Evolutionary conservation across 257 asterid species (phyloP).

Genomic region (Nicotiana otophora): DNA sequence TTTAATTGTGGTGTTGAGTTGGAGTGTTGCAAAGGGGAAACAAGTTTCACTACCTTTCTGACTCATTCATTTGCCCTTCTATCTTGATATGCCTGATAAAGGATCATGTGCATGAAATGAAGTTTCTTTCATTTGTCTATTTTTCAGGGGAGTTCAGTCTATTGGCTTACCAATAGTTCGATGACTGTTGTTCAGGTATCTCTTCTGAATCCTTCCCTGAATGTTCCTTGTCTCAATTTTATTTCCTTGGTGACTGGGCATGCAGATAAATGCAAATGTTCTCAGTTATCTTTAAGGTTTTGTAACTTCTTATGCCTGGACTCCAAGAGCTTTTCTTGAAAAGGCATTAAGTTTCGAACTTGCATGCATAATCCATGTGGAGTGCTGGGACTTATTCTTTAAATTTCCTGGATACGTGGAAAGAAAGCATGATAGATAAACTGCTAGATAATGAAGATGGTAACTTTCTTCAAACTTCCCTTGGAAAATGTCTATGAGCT

Average conservation of each 20-base stretch:
- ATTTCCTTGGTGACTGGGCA: neutral
- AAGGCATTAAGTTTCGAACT: neutral
- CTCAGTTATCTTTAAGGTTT: neutral
- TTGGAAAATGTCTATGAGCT: neutral
- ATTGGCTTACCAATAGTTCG: slow-evolving; percentile 82
- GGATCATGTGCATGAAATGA: neutral
- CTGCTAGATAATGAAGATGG: neutral
- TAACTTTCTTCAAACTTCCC: neutral
- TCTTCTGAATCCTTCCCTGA: neutral
- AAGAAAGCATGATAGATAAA: neutral
- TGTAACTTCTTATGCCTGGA: neutral
- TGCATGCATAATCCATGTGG: neutral
- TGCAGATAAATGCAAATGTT: neutral
- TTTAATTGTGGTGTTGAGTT: neutral
- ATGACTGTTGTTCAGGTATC: slow-evolving; percentile 56
- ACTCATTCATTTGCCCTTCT: neutral
- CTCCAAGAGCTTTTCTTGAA: neutral
- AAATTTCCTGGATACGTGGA: neutral
- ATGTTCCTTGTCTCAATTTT: neutral
- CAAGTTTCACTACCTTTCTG: neutral
- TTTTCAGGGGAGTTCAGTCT: slow-evolving; percentile 84
- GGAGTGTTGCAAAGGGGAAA: neutral
- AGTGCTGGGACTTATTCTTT: neutral
- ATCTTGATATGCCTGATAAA: neutral
- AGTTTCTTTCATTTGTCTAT: slow-evolving; percentile 7